Evolutionary conservation across 306 rosid genomes (phyloP).

Genomic region (Vicia faba): DNA sequence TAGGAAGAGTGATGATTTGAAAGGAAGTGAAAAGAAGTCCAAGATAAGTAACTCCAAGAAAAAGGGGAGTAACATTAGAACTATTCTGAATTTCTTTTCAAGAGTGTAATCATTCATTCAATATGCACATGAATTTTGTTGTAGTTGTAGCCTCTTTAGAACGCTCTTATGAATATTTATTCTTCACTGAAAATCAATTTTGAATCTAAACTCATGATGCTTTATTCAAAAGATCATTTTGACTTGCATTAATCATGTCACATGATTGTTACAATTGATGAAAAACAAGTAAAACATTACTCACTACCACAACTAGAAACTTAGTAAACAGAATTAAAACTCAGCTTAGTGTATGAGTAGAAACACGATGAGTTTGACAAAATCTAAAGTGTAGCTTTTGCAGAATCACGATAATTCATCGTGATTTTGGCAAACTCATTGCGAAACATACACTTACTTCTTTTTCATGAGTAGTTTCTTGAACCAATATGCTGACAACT

Average conservation of each 20-base stretch:
- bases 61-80: slow-evolving; percentile 42
- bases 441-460: slow-evolving; percentile 31
- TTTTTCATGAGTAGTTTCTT: slow-evolving; percentile 55
- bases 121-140: slow-evolving; percentile 10
- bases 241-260: slow-evolving; percentile 15
- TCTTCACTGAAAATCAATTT: background rate
- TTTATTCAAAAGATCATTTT: slow-evolving; percentile 25
- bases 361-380: background rate
- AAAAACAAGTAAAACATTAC: slow-evolving; percentile 31
- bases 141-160: background rate
- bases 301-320: slow-evolving; percentile 4
- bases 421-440: background rate
- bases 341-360: too few species aligned
- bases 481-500: slow-evolving; percentile 96
- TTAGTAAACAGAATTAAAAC: too few species aligned
- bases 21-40: too few species aligned
- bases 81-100: slow-evolving; percentile 80
- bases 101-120: slow-evolving; percentile 51
- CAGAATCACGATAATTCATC: background rate
- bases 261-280: slow-evolving; percentile 35
- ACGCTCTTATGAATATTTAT: too few species aligned
- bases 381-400: background rate
- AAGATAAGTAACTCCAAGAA: slow-evolving; percentile 28
- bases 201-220: background rate
- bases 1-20: too few species aligned